Percentiles rank a stretch among this genome's conserved stretches.
Evolutionary conservation across 768 basidiomycete genomes (phyloP).

Genomic region (Gloeopeniophorella convolvens): DNA sequence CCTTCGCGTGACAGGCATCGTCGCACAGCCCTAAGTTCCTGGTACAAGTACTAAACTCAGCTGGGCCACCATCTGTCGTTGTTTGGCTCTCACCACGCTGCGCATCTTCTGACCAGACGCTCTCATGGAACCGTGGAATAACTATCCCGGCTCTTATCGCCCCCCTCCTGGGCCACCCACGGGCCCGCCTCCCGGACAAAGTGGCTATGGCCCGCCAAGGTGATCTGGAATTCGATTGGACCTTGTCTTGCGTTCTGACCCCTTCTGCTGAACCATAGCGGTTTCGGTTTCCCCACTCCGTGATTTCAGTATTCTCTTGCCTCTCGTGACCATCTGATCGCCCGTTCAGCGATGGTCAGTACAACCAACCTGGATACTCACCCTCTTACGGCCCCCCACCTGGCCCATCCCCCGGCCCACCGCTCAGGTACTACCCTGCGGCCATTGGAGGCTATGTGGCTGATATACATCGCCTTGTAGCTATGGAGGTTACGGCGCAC

Average conservation of each 20-base stretch:
- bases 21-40: too few species aligned
- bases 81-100: not conserved
- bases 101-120: not conserved
- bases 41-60: too few species aligned
- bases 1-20: too few species aligned
- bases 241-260: not conserved
- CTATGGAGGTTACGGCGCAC: conserved; percentile 1
- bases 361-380: conserved; percentile 16
- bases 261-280: not conserved
- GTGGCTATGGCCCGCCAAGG: conserved; percentile 1
- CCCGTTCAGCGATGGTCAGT: conserved; percentile 1
- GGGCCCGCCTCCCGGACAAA: conserved; percentile 2
- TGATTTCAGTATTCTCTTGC: not conserved
- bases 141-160: conserved; percentile 1
- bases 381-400: conserved; percentile 23
- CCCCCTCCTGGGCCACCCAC: conserved; percentile 13
- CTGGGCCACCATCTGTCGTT: too few species aligned
- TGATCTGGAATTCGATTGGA: not conserved
- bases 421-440: too few species aligned
- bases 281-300: conserved; percentile 14
- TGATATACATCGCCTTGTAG: not conserved
- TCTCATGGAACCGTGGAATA: conserved; percentile 8
- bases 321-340: conserved; percentile 1
- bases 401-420: conserved; percentile 19
- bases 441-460: too few species aligned